phyloP scores from a whole-genome alignment of 2,329 filamentous ascomycete species.

The Fusarium mangiferae region DNA sequence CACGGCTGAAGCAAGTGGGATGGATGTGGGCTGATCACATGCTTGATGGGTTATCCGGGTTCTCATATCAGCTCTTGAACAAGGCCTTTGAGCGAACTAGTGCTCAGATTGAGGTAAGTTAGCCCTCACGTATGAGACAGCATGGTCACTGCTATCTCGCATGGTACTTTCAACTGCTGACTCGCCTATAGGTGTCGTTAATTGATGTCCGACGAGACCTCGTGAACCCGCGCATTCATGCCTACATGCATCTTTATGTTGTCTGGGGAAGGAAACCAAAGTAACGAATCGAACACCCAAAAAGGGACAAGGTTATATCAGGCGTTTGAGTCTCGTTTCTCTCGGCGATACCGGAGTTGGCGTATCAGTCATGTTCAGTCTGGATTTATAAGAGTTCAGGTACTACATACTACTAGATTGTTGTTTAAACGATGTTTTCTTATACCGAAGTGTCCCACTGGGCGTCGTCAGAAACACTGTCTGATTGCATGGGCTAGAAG shows the following conservation, averaged over 20 bases:
- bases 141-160: not conserved
- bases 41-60: conserved; percentile 48
- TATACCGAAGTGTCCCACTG: not conserved
- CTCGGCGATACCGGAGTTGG: not conserved
- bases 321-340: not conserved
- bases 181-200: conserved; percentile 52
- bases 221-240: conserved; percentile 56
- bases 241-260: conserved; percentile 58
- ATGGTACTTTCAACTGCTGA: not conserved
- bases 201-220: conserved; percentile 59
- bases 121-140: fast-evolving
- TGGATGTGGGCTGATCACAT: conserved; percentile 55
- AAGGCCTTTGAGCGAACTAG: conserved; percentile 51
- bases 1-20: conserved; percentile 53
- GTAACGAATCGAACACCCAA: not conserved
- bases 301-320: not conserved
- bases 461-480: fast-evolving
- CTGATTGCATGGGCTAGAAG: not conserved
- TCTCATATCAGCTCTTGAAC: conserved; percentile 52
- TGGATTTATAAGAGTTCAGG: not conserved
- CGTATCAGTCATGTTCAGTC: not conserved
- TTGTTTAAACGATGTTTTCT: not conserved
- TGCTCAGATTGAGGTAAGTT: conserved; percentile 60
- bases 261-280: conserved; percentile 62
- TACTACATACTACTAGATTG: not conserved